Conservation (phyloP, 2,329 filamentous ascomycete species). For the Didymellaceae sp. region DNA sequence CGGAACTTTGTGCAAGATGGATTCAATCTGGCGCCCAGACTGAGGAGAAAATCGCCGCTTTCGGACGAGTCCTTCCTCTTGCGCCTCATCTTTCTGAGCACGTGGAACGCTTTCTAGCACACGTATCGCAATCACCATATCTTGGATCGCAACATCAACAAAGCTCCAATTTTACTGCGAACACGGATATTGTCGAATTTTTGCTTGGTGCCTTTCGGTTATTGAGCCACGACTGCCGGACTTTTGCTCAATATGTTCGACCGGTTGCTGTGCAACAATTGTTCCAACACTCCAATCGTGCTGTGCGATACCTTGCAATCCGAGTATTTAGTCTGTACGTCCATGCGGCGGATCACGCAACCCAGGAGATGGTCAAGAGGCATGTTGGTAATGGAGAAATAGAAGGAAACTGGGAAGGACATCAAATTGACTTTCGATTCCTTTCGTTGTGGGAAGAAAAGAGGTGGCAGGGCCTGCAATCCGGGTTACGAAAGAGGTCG, state of each 20-base stretch:
- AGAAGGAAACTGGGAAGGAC: constrained; percentile 76
- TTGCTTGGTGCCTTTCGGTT: constrained; percentile 80
- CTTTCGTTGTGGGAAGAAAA: constrained; percentile 69
- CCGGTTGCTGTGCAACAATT: constrained; percentile 72
- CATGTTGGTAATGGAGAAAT: constrained; percentile 70
- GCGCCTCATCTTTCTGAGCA: constrained; percentile 80
- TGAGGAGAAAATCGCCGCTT: constrained; percentile 65
- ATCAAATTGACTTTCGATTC: constrained; percentile 79
- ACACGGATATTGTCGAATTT: constrained; percentile 46
- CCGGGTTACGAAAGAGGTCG: constrained; percentile 14
- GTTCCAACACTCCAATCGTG: constrained; percentile 64
- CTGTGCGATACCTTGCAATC: constrained; percentile 80
- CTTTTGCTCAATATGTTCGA: constrained; percentile 70
- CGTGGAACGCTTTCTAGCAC: constrained; percentile 60
- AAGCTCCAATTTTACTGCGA: not conserved
- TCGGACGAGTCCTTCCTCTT: constrained; percentile 81
- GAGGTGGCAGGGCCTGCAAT: constrained; percentile 50
- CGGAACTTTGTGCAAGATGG: constrained; percentile 86
- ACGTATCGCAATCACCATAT: constrained; percentile 36
- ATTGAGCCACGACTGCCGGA: constrained; percentile 74
- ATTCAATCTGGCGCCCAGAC: constrained; percentile 54
- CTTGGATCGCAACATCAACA: constrained; percentile 22
- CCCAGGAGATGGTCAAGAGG: constrained; percentile 72
- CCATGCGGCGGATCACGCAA: constrained; percentile 78
- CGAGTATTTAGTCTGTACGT: constrained; percentile 81